These are phyloP conservation scores for Aurifilum marmelostoma DNA, from an alignment of 2,329 filamentous ascomycete genomes.

Conservation along the genomic window DNA sequence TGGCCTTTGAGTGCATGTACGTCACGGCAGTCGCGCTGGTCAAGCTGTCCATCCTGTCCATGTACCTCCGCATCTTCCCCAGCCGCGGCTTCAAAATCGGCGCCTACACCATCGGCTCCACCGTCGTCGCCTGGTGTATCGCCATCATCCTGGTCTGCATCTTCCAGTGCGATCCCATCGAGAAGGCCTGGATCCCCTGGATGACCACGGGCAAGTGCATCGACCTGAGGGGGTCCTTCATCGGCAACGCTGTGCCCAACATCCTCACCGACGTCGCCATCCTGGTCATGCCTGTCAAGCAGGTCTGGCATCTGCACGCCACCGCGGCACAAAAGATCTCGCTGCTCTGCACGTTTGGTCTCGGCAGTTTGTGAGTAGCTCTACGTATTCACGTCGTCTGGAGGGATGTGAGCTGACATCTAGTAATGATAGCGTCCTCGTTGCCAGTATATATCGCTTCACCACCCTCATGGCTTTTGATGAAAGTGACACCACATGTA, in stretches of 20 bases:
- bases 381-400: too few relatives aligned
- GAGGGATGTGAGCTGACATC: neutral
- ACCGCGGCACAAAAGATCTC: conserved; percentile 22
- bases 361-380: conserved; percentile 40
- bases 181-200: conserved; percentile 40
- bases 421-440: conserved; percentile 34
- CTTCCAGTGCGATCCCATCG: conserved; percentile 47
- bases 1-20: conserved; percentile 28
- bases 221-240: conserved; percentile 43
- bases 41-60: conserved; percentile 34
- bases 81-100: conserved; percentile 31
- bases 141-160: conserved; percentile 31
- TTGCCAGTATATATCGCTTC: conserved; percentile 36
- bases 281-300: conserved; percentile 33
- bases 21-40: conserved; percentile 30
- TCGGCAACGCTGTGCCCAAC: conserved; percentile 49
- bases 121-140: conserved; percentile 33
- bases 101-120: conserved; percentile 27
- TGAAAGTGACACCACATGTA: conserved; percentile 33
- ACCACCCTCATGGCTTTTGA: conserved; percentile 38
- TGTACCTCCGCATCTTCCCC: conserved; percentile 37
- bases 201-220: conserved; percentile 42
- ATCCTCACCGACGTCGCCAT: conserved; percentile 45
- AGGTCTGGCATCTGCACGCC: conserved; percentile 31
- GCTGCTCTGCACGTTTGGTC: conserved; percentile 23